Conservation (phyloP, 306 rosid species). For the Bauhinia variegata region DNA sequence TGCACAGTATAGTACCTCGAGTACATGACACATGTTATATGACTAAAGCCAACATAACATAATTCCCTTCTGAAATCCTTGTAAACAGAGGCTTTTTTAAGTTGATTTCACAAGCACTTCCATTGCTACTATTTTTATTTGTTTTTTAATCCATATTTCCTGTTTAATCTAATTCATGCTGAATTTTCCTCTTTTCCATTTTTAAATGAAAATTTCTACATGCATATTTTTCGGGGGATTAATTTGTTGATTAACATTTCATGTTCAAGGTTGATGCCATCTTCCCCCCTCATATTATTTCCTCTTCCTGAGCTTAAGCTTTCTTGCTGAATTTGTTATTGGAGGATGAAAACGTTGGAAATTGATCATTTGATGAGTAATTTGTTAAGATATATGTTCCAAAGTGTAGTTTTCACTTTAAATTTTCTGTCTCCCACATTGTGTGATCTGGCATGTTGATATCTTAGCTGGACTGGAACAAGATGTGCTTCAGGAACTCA, state of each 20-base stretch:
- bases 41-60: too few species aligned
- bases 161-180: background rate
- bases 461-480: background rate
- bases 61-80: background rate
- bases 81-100: background rate
- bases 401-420: background rate
- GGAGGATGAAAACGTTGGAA: background rate
- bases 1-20: too few species aligned
- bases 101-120: background rate
- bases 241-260: background rate
- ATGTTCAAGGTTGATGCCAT: background rate
- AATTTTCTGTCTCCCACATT: background rate
- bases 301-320: background rate
- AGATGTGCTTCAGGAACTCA: background rate
- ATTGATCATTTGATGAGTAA: background rate
- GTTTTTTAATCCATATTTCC: background rate
- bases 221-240: background rate
- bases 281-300: background rate
- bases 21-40: too few species aligned
- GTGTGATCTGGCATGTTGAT: slow-evolving; percentile 9
- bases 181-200: background rate
- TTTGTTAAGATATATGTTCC: background rate
- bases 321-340: background rate
- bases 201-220: background rate
- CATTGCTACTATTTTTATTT: background rate